Evolutionary conservation across 2,329 filamentous ascomycete genomes (phyloP), one percentile per base, ranked within the genome.

Genomic region (Fusarium sp.): DNA sequence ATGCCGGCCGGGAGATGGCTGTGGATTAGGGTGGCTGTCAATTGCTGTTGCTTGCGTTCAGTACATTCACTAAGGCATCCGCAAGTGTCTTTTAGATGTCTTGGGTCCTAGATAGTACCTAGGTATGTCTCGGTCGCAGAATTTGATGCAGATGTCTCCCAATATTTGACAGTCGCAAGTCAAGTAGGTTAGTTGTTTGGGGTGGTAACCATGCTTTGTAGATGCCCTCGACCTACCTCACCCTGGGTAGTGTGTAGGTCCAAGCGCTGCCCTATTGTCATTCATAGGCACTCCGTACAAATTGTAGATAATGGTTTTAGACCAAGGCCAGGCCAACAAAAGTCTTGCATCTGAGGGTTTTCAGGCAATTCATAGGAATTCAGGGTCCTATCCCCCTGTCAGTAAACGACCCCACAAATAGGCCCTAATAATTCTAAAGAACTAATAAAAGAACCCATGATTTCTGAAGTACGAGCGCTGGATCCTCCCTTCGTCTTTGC

Each of bases 341-440:
- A 35, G 30, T 50, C 22, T 26, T 30, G n/a, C 39, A 11, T 47
- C 30, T 31, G 20, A 57, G 16, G 18, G 15, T 18, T 28, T 48
- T 18, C 24, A 51, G n/a, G 50, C 50, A 54, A 54, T 26, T 28
- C 50, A 22, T 33, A n/a, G 24, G 48, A 68, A 68, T 62, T 38
- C 56, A 68, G 65, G 65, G 65, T 68, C 65, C 31, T 48, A 28
- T 31, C 22, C 45, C 62, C 65, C 55, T 68, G 65, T 62, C 41
- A 53, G 28, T 31, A 6, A 11, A 30, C n/a, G 30, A 61, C 64
- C 63, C 59, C 58, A 35, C 57, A 60, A 54, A 54, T 28, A 39
- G 50, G 33, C 24, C 33, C 35, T 28, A 28, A 20, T 20, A 33
- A 28, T 53, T 38, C 33, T 16, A 16, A 38, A 26, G 50, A 54